Evolutionary conservation across 78 protist genomes (phyloP), one percentile per base, ranked within the genome.

Genomic region (Monocercomonoides exilis): DNA sequence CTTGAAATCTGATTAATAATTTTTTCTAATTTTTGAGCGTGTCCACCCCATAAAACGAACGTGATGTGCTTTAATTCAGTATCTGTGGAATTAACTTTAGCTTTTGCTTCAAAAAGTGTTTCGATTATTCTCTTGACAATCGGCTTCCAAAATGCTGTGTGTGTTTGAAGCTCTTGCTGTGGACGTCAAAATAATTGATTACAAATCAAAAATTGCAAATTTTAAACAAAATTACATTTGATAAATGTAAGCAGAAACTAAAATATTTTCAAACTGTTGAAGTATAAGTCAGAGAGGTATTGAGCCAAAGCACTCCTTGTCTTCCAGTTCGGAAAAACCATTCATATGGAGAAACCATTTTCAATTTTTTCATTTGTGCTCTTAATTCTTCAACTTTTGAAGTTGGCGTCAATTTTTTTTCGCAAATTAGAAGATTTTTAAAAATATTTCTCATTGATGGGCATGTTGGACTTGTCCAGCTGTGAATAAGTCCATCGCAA

Each of bases 271-370:
- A 21, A 21, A 54, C 70, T 21, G 70, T 32, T 32, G 70, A 21
- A 21, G 70, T 21, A 42, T 36, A 38, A 44, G 91, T 89, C 6
- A 89, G 85, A 33, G 91, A 2, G 2, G 91, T 70, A 44, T 89
- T 89, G 6, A 89, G 70, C 54, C 86, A 64, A 2, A 89, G 84
- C 5, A 84, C 88, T 1, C 91, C 91, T 44, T 89, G 89, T 46
- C 1, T 1, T 6, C 29, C 42, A 35, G 81, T 11, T 11, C 54
- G 33, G 1, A 86, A 41, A 45, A 89, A 89, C 91, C 91, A 89
- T 35, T 46, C 80, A 0, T 3, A 1, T 3, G 91, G 91, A 41
- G 43, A 6, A 35, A 87, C 77, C 1, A 86, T 21, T 32, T 89
- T 35, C 0, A 77, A 63, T 41, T 0, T 34, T 1, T 85, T 41